These are phyloP conservation scores for Penicillium digitatum DNA, from an alignment of 2,329 filamentous ascomycete genomes.

Conservation along the genomic window DNA sequence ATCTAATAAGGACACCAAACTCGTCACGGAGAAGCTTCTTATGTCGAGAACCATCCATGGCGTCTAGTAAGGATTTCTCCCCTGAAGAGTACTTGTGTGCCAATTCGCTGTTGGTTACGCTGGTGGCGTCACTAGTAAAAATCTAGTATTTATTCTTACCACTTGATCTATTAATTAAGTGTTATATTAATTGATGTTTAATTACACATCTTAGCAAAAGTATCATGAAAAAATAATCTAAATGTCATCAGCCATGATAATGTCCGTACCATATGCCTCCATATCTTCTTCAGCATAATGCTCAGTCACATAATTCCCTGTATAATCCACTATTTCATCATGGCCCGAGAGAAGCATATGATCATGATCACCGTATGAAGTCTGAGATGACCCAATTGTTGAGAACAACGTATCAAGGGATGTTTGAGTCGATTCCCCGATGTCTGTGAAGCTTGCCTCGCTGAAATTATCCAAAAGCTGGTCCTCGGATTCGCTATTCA, in stretches of 20 bases:
- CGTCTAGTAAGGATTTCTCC: no score
- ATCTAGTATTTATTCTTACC: neutral
- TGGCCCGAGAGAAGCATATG: neutral
- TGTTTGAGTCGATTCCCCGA: constrained; percentile 10
- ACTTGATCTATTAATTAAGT: no score
- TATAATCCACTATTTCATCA: neutral
- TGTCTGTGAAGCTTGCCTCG: constrained; percentile 12
- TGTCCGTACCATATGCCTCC: neutral
- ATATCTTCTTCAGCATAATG: neutral
- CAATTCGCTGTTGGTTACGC: neutral
- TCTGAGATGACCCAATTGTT: neutral
- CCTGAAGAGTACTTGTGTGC: no score
- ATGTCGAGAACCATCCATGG: no score
- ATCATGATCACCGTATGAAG: neutral
- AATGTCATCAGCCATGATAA: neutral
- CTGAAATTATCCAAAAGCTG: constrained; percentile 9
- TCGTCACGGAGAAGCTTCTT: no score
- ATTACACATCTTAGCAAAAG: neutral
- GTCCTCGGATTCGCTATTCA: constrained; percentile 3
- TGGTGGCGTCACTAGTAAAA: neutral
- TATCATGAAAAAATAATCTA: neutral
- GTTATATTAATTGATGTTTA: neutral
- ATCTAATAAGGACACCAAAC: no score
- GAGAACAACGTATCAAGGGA: constrained; percentile 1
- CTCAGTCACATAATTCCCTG: neutral